Evolutionary conservation across 371 early-diverging fungal species (phyloP), one percentile per base, ranked within the genome.

Genomic region (Apophysomyces variabilis): DNA sequence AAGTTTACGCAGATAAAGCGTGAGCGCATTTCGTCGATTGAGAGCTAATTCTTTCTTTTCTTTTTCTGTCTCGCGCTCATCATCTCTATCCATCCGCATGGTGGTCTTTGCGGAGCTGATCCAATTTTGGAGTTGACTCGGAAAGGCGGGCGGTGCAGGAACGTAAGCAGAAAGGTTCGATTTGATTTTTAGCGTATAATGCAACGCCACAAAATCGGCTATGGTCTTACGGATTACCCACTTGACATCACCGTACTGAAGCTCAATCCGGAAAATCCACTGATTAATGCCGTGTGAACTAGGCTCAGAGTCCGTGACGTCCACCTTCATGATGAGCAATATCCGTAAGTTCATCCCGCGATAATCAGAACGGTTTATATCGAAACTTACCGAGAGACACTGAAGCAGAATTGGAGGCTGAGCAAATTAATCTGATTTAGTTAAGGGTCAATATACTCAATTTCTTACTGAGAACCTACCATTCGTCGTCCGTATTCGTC

Each of bases 161-260:
- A 72, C 74, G 35, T 69, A 44, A 16, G 72, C 72, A 7, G 60
- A 71, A 13, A 83, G 37, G 14, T 71, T 68, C 0, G 78, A 60
- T 60, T 79, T 81, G 57, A 82, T 62, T 56, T 79, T 86, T 54
- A 94, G 77, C n/a, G 74, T 73, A 38, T 89, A 78, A 66, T 93
- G 91, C 45, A 94, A 68, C 13, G 78, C 69, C 14, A 87, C 74
- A 68, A 94, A 92, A 60, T 94, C 94, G 58, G 83, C 73, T 36
- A 90, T 81, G 5, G 86, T 82, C 14, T 89, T 86, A 36, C 82
- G 72, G 38, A 94, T 85, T 14, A 89, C 87, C 94, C 94, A 94
- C 75, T 89, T 88, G 61, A 88, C 74, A 62, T 90, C 90, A 12
- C 95, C 95, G 65, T 94, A 94, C 64, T 89, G 85, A 45, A 93